A percentile compares a stretch with the other conserved stretches of the same genome.
Conservation (phyloP, 2,329 filamentous ascomycete genomes). For the Curvularia verruculosa region DNA sequence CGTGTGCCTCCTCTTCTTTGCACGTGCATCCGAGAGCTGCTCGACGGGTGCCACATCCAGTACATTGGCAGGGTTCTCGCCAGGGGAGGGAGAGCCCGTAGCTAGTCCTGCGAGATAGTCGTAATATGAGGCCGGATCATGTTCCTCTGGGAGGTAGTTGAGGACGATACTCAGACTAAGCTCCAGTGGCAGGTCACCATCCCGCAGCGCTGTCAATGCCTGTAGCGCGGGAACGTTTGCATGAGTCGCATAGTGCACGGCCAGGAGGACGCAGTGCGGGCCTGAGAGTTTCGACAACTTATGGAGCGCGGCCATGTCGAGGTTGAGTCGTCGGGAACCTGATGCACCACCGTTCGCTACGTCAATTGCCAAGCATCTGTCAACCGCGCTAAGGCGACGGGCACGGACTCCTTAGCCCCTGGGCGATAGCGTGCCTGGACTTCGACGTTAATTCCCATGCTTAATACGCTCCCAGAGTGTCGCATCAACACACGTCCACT, state of each 20-base stretch:
- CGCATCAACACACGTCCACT: not conserved
- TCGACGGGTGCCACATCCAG: slow-evolving; percentile 65
- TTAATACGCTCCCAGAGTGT: not conserved
- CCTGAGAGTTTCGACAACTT: slow-evolving; percentile 59
- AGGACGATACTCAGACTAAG: slow-evolving; percentile 75
- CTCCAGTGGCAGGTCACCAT: slow-evolving; percentile 65
- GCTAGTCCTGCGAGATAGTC: slow-evolving; percentile 65
- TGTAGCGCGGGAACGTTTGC: slow-evolving; percentile 69
- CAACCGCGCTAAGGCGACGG: not conserved
- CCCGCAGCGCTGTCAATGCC: slow-evolving; percentile 63
- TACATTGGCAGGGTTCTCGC: slow-evolving; percentile 39
- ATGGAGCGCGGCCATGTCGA: slow-evolving; percentile 35
- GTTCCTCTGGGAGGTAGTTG: slow-evolving; percentile 76
- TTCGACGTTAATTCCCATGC: not conserved
- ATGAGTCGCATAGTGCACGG: slow-evolving; percentile 71
- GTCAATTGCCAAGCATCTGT: slow-evolving; percentile 26
- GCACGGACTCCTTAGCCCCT: slow-evolving; percentile 1
- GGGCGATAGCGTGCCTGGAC: slow-evolving; percentile 18
- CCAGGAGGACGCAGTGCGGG: slow-evolving; percentile 73
- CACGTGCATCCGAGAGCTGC: slow-evolving; percentile 66
- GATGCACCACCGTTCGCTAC: slow-evolving; percentile 22
- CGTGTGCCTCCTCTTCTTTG: slow-evolving; percentile 67
- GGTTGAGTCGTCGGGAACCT: not conserved
- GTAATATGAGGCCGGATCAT: slow-evolving; percentile 67
- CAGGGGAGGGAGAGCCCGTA: slow-evolving; percentile 54